Base-by-base conservation (phyloP, 352 stramenopile genomes). In the Globisporangium solare region DNA sequence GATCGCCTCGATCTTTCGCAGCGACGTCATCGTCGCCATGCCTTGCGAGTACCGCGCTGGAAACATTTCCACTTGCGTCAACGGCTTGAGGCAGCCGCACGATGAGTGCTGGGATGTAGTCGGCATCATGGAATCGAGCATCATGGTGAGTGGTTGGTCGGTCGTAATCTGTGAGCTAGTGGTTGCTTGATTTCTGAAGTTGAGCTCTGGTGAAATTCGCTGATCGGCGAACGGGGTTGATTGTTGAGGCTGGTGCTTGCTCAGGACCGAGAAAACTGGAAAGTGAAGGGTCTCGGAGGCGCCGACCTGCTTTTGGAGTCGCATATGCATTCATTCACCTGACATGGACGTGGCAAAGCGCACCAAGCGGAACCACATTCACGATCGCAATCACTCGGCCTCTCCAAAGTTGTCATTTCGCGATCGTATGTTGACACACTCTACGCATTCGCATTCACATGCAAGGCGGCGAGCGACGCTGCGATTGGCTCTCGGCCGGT, bases 41-140 rank as follows among this genome's bases (percentile, higher is more conserved):
- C 51, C 37, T 22, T 47, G 51, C 14, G 51, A 49, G 24, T 57
- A 57, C 13, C 41, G 20, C 51, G 32, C 51, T 20, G 51, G 51
- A 11, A 47, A 12, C 41, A 57, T 47, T 4, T 47, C 21, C 14
- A 57, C 51, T 17, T 32, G 39, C 15, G 42, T 37, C 39, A 57
- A 22, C 13, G 39, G 7, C 20, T 47, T 57, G 51, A 57, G 51
- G 37, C 20, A 45, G 48, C 31, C 37, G n/a, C 39, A 48, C 12
- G 37, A 49, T 2, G 20, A n/a, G n/a, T n/a, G 39, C 12, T 43
- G 39, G 2, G 12, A 6, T 10, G 2, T 6, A 35, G 39, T 43
- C 17, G 39, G 12, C 2, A 13, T n/a, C 13, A 6, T 43, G 12
- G 39, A 18, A 43, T 43, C 39, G 17, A 43, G 13, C 13, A 18